These are phyloP conservation scores for Hypoxylon subgilvum DNA, from an alignment of 495 filamentous ascomycete species.

Conservation along the genomic window DNA sequence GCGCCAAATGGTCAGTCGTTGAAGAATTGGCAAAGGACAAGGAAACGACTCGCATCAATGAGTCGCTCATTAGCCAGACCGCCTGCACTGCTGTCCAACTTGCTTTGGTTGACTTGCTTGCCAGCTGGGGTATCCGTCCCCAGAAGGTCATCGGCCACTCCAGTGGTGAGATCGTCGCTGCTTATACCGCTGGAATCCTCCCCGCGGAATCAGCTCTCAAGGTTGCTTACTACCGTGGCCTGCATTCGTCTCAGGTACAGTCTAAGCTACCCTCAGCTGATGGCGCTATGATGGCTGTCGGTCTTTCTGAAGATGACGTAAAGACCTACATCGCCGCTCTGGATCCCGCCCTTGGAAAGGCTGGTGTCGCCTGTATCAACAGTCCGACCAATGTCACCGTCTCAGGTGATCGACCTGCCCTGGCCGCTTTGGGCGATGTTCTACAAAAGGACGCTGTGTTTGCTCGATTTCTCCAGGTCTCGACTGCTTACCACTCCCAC, in stretches of 20 bases:
- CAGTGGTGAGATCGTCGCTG: slow-evolving; percentile 65
- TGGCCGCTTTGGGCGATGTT: slow-evolving; percentile 42
- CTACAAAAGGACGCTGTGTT: slow-evolving; percentile 44
- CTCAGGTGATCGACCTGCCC: slow-evolving; percentile 46
- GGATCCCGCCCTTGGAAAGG: slow-evolving; percentile 17
- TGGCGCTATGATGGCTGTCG: slow-evolving; percentile 55
- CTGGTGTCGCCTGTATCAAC: slow-evolving; percentile 56
- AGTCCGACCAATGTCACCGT: slow-evolving; percentile 55
- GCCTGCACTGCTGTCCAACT: slow-evolving; percentile 56
- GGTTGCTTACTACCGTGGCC: slow-evolving; percentile 50
- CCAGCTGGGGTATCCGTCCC: slow-evolving; percentile 55
- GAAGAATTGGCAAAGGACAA: not conserved
- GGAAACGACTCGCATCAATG: not conserved
- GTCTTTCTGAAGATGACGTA: slow-evolving; percentile 36
- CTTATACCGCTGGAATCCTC: slow-evolving; percentile 50
- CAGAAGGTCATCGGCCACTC: slow-evolving; percentile 62
- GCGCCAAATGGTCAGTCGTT: not conserved
- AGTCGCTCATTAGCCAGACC: slow-evolving; percentile 27
- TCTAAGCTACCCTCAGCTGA: not conserved
- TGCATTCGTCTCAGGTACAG: slow-evolving; percentile 15
- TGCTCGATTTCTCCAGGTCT: slow-evolving; percentile 46
- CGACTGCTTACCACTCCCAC: slow-evolving; percentile 52
- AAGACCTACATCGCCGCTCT: slow-evolving; percentile 34
- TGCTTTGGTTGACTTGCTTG: slow-evolving; percentile 58
- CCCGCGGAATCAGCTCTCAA: slow-evolving; percentile 52